phyloP scores from a whole-genome alignment of 345 rosid genomes.

The Pseudoturritis turrita region DNA sequence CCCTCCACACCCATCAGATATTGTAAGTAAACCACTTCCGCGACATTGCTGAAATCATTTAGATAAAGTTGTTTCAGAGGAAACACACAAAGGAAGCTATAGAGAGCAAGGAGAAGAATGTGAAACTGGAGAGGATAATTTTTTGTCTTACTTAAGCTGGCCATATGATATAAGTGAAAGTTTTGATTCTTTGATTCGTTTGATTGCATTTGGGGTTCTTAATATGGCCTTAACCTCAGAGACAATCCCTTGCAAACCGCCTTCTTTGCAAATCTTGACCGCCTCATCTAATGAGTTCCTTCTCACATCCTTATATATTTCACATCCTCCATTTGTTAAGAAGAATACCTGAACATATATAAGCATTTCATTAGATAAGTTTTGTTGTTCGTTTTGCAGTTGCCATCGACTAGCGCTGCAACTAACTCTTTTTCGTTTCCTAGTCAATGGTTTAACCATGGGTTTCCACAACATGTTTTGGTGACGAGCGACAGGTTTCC shows the following conservation, averaged over 20 bases:
- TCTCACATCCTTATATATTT: conserved; percentile 45
- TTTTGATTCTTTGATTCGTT: conserved; percentile 43
- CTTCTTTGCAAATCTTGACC: conserved; percentile 44
- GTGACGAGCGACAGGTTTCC: no score
- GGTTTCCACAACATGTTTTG: no score
- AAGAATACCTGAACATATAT: conserved; percentile 49
- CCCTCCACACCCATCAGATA: conserved; percentile 63
- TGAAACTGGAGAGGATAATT: neutral
- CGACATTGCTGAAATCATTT: conserved; percentile 43
- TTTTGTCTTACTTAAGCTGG: conserved; percentile 47
- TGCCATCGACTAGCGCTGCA: no score
- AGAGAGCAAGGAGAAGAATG: neutral
- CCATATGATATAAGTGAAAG: conserved; percentile 63
- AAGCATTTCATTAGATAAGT: no score
- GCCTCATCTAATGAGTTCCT: conserved; percentile 66
- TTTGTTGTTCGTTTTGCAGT: no score
- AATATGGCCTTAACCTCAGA: conserved; percentile 60
- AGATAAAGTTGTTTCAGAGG: neutral
- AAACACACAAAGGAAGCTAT: neutral
- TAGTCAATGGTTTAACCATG: no score
- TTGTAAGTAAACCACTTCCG: conserved; percentile 57
- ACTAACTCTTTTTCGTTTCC: no score
- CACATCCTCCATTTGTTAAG: conserved; percentile 62
- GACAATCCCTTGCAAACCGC: conserved; percentile 60
- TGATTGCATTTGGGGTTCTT: conserved; percentile 40